Percentiles rank a stretch among this genome's conserved stretches.
phyloP scores from a whole-genome alignment of 176 grass and related monocot genomes.

The Zoysia pacifica region DNA sequence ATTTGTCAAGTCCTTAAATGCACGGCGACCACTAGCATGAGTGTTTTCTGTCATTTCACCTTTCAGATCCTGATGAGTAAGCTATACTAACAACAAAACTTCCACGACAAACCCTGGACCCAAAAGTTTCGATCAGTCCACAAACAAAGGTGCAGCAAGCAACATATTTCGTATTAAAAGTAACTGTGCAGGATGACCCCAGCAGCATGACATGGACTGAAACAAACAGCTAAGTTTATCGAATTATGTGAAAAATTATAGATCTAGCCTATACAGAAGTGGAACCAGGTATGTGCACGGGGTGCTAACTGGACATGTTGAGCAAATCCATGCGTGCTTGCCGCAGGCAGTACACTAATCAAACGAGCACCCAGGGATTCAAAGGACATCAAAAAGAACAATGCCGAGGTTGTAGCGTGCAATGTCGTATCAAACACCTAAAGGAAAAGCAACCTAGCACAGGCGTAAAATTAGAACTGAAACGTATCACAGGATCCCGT shows the following conservation, averaged over 20 bases:
- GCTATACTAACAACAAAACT: neutral
- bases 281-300: neutral
- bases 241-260: neutral
- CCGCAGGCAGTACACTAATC: neutral
- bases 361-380: neutral
- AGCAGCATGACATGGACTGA: neutral
- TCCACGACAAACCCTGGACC: neutral
- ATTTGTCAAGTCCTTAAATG: slow-evolving; percentile 48
- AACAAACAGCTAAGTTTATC: slow-evolving; percentile 10
- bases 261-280: neutral
- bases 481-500: neutral
- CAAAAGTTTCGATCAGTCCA: neutral
- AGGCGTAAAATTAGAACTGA: neutral
- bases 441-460: neutral
- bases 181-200: neutral
- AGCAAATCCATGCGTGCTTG: neutral
- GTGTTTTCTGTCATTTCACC: slow-evolving; percentile 35
- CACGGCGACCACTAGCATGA: slow-evolving; percentile 30
- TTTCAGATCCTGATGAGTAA: neutral
- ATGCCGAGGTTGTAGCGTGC: neutral
- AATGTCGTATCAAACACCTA: neutral
- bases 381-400: neutral
- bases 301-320: neutral
- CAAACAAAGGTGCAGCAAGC: slow-evolving; percentile 15
- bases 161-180: neutral